A percentile compares a stretch with the other conserved stretches of the same genome.
Evolutionary conservation across 441 rosid genomes (phyloP).

Genomic region (Gossypium davidsonii): DNA sequence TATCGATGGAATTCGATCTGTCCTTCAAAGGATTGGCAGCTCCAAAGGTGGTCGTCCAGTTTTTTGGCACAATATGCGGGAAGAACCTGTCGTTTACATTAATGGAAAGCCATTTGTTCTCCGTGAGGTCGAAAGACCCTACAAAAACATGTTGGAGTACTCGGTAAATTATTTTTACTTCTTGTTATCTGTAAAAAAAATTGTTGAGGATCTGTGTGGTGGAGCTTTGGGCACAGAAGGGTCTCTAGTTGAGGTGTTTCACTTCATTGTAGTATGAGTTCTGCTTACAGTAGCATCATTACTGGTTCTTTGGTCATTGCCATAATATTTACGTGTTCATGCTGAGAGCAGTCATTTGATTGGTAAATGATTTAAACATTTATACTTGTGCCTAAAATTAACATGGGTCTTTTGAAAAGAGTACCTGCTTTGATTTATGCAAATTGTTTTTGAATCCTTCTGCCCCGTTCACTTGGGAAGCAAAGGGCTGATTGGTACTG

Average conservation of each 20-base stretch:
- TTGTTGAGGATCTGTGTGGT: constrained; percentile 4
- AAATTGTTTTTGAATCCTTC: not conserved
- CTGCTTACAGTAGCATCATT: not conserved
- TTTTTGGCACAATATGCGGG: constrained; percentile 99
- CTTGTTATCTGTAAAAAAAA: not conserved
- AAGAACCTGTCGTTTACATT: constrained; percentile 98
- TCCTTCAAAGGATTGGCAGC: constrained; percentile 80
- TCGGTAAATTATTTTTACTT: constrained; percentile 44
- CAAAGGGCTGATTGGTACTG: not conserved
- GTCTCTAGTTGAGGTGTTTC: not conserved
- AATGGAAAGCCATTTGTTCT: constrained; percentile 97
- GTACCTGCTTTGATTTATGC: not conserved
- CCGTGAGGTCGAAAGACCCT: constrained; percentile 97
- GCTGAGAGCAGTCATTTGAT: not conserved
- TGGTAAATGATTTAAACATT: not conserved
- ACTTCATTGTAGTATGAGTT: not conserved
- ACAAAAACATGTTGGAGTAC: constrained; percentile 95
- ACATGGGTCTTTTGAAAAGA: not conserved
- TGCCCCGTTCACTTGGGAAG: not conserved
- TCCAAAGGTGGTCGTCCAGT: constrained; percentile 71
- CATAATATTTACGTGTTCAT: not conserved
- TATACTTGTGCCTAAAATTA: not conserved
- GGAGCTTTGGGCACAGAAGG: not conserved
- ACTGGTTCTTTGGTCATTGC: not conserved
- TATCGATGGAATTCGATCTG: constrained; percentile 87